A percentile compares a stretch with the other conserved stretches of the same genome.
phyloP scores from a whole-genome alignment of 306 rosid species.

The Sesbania bispinosa region DNA sequence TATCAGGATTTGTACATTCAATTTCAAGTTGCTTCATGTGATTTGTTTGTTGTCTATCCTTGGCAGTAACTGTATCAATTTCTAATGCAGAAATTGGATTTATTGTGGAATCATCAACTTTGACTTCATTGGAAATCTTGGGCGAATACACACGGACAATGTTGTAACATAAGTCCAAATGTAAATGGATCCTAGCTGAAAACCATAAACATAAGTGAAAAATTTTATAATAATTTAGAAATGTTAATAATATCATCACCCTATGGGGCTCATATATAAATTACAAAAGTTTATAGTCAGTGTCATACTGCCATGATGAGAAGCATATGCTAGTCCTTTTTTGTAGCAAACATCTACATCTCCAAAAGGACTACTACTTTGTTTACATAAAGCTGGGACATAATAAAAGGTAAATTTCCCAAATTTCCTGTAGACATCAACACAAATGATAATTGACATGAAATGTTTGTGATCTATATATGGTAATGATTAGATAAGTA shows the following conservation, averaged over 20 bases:
- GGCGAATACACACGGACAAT: constrained; percentile 30
- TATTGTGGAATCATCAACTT: constrained; percentile 24
- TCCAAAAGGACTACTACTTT: constrained; percentile 37
- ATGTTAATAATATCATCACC: background rate
- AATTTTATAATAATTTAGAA: background rate
- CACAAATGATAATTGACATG: background rate
- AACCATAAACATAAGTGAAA: background rate
- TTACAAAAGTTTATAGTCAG: background rate
- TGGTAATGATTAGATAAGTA: background rate
- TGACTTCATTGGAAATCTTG: constrained; percentile 15
- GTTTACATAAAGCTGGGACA: constrained; percentile 40
- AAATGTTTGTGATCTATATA: background rate
- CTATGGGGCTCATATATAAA: background rate
- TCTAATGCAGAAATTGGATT: too few species aligned
- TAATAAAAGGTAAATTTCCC: constrained; percentile 33
- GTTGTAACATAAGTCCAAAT: constrained; percentile 40
- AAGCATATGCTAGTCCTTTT: constrained; percentile 42
- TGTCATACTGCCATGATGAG: constrained; percentile 44
- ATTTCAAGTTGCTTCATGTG: constrained; percentile 31
- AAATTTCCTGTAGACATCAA: constrained; percentile 32
- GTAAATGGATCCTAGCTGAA: constrained; percentile 32
- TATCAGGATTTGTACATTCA: constrained; percentile 3
- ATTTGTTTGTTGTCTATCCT: background rate
- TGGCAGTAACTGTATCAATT: background rate
- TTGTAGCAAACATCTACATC: constrained; percentile 29